Evolutionary conservation across 305 asterid genomes (phyloP), one percentile per base, ranked within the genome.

Genomic region (Fraxinus sp.): DNA sequence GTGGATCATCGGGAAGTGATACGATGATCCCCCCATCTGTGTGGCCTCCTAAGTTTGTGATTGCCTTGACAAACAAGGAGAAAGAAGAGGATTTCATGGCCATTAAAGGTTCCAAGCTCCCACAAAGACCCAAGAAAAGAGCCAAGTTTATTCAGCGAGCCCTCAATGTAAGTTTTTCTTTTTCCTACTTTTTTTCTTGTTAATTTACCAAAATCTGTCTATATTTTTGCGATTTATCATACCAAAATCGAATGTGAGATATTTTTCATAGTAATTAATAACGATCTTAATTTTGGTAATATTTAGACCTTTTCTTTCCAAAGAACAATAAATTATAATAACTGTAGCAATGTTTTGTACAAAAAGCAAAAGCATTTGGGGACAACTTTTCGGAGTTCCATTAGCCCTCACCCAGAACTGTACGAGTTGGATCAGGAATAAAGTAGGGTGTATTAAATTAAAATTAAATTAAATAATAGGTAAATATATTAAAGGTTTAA

Each of bases 61-160:
- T 95, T 76, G 93, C 90, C 36, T 86, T 95, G 85, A 95, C 98
- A 1, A 95, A 92, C 79, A 94, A 95, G 90, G 99, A 95, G 91
- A 95, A 95, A 84, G 98, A 95, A 85, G 99, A 95, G 83, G 98
- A 95, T 83, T 95, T 95, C 80, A 46, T 93, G 97, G 94, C 95
- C 41, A 90, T 95, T 71, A 95, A 93, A 89, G 99, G 99, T 44
- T 95, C 98, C 81, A 95, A 92, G 81, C 96, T 94, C 1, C 99
- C 99, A 80, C 99, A 95, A 74, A 91, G 98, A 79, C 99, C 99
- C 81, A 95, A 95, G 90, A 95, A 95, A 78, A 87, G 99, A 79
- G 97, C 98, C 30, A 95, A 95, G 80, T 84, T 90, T 39, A 90
- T 95, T 83, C 99, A 95, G 85, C 95, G 97, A 7, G 91, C 96